phyloP scores from a whole-genome alignment of 2,329 filamentous ascomycete genomes.

The Grosmannia huntii region DNA sequence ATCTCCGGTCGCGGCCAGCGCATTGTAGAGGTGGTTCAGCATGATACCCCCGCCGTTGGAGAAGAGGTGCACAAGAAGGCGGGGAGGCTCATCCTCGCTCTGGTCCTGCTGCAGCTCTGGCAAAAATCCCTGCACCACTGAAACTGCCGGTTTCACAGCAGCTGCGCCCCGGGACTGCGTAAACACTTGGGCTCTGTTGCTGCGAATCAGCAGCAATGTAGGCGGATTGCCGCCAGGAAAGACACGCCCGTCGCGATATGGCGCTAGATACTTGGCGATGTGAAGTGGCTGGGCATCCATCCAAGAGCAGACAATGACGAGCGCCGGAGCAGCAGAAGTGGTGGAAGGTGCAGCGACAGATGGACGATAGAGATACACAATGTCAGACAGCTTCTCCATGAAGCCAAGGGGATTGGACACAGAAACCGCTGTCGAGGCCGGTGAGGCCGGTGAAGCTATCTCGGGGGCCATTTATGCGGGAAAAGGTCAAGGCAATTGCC shows the following conservation, averaged over 20 bases:
- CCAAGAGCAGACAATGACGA: slow-evolving; percentile 37
- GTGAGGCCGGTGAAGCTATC: not conserved
- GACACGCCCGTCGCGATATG: slow-evolving; percentile 23
- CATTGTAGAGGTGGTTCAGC: slow-evolving; percentile 24
- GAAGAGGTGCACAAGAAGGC: slow-evolving; percentile 35
- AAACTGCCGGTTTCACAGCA: slow-evolving; percentile 26
- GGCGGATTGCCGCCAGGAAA: slow-evolving; percentile 20
- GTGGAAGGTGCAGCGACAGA: not conserved
- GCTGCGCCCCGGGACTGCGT: slow-evolving; percentile 18
- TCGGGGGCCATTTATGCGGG: not conserved
- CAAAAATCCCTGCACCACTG: slow-evolving; percentile 22
- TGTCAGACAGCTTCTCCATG: slow-evolving; percentile 26
- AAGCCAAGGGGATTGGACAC: slow-evolving; percentile 16
- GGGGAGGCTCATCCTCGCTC: slow-evolving; percentile 11
- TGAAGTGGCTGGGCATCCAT: slow-evolving; percentile 37
- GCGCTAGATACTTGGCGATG: slow-evolving; percentile 36
- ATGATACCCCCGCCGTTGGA: slow-evolving; percentile 38
- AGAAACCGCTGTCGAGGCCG: not conserved
- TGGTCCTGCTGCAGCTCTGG: slow-evolving; percentile 5
- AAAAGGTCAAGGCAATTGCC: not conserved
- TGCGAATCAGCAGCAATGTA: slow-evolving; percentile 34
- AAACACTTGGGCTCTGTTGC: slow-evolving; percentile 24
- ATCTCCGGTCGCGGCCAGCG: slow-evolving; percentile 4
- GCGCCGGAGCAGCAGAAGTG: slow-evolving; percentile 22
- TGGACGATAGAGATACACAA: slow-evolving; percentile 24